Evolutionary conservation across 2,329 filamentous ascomycete genomes (phyloP).

Genomic region (Hypoxylon sp.): DNA sequence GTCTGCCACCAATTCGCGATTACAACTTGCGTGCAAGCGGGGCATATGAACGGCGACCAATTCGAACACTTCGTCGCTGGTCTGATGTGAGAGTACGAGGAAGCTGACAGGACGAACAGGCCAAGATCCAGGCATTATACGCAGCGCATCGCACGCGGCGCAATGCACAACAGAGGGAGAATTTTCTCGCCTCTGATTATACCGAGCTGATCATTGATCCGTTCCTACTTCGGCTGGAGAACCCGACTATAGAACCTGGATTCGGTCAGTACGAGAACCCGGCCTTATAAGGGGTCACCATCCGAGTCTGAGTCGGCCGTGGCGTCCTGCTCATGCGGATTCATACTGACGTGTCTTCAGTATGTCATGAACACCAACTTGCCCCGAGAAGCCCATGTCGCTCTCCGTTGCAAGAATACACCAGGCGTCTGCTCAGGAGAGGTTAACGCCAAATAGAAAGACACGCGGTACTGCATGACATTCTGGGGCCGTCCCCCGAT

Average conservation of each 20-base stretch:
- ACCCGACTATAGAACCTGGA: constrained; percentile 68
- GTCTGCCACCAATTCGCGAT: neutral
- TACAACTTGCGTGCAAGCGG: neutral
- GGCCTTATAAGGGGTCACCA: neutral
- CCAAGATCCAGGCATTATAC: constrained; percentile 76
- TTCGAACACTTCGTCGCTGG: neutral
- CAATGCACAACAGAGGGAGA: constrained; percentile 77
- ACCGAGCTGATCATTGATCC: constrained; percentile 77
- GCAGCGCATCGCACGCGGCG: constrained; percentile 75
- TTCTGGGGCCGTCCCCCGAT: constrained; percentile 87
- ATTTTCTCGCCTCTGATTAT: constrained; percentile 74
- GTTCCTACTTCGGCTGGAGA: constrained; percentile 73
- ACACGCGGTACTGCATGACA: constrained; percentile 82
- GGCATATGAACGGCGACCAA: neutral
- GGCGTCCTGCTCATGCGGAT: neutral
- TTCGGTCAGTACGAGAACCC: constrained; percentile 53
- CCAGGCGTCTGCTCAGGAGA: neutral
- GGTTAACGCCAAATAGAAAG: constrained; percentile 49
- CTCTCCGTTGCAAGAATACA: too few relatives aligned
- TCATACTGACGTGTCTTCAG: constrained; percentile 19
- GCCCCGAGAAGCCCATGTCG: neutral
- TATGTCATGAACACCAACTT: constrained; percentile 19
- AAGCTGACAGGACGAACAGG: constrained; percentile 51
- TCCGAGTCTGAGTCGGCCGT: neutral
- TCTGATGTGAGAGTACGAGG: neutral